Base-by-base conservation (phyloP, 2,329 filamentous ascomycete genomes). In the Fusarium mangiferae region DNA sequence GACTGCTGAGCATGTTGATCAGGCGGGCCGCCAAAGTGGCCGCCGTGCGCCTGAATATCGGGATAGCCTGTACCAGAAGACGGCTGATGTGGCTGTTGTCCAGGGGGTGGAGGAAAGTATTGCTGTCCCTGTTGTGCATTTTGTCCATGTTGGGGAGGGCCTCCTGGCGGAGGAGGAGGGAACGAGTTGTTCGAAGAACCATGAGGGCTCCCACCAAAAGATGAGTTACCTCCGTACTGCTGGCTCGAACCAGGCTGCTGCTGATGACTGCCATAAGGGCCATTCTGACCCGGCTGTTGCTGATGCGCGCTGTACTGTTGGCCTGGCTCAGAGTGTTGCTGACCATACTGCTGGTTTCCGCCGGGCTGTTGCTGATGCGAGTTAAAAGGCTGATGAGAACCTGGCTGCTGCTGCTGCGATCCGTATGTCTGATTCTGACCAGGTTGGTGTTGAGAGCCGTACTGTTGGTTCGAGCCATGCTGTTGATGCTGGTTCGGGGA, bases 401-500 rank as follows among this genome's bases (percentile, higher is more conserved):
- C 51, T 35, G 54, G 75, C 17, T 79, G 77, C 38, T 79, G 77
- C 38, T 81, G 76, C 44, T 67, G 71, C 36, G 70, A 61, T 17
- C 63, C 58, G 18, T 64, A 69, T 15, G 42, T 38, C 46, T 70
- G 68, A 35, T 30, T 65, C 36, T 58, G 67, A 33, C 45, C 39
- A 20, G 67, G 22, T 48, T 74, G 70, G 20, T 67, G 68, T 38
- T 65, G 66, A 49, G 67, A 61, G 30, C 62, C 57, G 38, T 69
- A 62, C 26, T 54, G 35, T 42, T 48, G 56, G 56, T 54, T 70
- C 14, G 66, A 36, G 20, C 64, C 59, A 77, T 73, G 58, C 62
- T 73, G 74, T 69, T 80, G 76, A 12, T 79, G 77, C 33, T 81
- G 76, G 46, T 60, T 81, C 55, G 78, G 76, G 17, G 76, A 75